Conservation (phyloP, 2,329 filamentous ascomycete species). For the Aspergillus caelatus region DNA sequence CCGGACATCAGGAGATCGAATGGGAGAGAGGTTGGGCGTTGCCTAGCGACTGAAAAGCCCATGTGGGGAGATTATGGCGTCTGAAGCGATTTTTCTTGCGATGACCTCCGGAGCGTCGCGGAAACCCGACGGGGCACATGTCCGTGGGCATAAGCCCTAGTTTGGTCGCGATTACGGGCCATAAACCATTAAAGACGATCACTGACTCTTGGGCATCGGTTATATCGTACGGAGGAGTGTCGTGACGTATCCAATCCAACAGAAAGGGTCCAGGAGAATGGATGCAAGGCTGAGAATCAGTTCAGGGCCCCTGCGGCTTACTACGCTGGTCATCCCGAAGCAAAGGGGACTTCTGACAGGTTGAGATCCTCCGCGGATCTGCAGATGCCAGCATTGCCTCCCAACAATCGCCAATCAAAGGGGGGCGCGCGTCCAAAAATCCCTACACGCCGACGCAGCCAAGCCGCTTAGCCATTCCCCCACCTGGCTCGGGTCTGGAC, state of each 20-base stretch:
- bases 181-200: not conserved
- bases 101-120: not conserved
- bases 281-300: not conserved
- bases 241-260: not conserved
- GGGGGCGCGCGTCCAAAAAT: not conserved
- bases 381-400: conserved; percentile 1
- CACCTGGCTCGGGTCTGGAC: not conserved
- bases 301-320: not conserved
- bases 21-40: not conserved
- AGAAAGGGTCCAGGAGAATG: not conserved
- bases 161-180: not conserved
- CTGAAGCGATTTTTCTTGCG: not conserved
- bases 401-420: not conserved
- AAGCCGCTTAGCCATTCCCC: not conserved
- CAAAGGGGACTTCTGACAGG: not conserved
- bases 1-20: conserved; percentile 1
- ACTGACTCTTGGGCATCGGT: not conserved
- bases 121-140: not conserved
- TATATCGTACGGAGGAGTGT: too few species aligned
- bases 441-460: not conserved
- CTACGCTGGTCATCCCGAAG: not conserved
- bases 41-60: not conserved
- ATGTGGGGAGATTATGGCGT: conserved; percentile 2
- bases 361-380: not conserved
- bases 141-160: not conserved